Conservation (phyloP, 2,329 filamentous ascomycete species). For the Didymella arachidicola region DNA sequence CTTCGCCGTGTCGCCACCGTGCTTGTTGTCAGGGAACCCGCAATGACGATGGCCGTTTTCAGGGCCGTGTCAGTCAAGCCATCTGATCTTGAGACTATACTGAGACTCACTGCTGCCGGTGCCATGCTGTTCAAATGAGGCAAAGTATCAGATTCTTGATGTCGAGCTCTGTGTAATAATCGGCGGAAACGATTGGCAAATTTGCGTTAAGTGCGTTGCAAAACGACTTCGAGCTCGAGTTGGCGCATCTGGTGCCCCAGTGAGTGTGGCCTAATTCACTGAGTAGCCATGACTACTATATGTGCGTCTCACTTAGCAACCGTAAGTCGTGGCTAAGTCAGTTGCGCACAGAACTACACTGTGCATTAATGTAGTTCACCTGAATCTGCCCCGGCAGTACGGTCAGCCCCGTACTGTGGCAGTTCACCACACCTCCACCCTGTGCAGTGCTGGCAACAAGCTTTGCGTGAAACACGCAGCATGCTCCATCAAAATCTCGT, state of each 20-base stretch:
- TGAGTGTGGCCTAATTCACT: background rate
- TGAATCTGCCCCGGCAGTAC: background rate
- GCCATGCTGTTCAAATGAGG: background rate
- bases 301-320: background rate
- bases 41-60: too few relatives aligned
- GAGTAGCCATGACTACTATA: background rate
- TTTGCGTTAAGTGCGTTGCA: background rate
- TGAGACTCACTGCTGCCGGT: background rate
- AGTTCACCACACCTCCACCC: slow-evolving; percentile 2
- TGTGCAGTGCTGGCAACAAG: background rate
- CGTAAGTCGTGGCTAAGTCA: background rate
- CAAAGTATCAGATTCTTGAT: background rate
- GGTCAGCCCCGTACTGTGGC: background rate
- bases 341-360: too few relatives aligned
- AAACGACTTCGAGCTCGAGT: background rate
- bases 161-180: background rate
- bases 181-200: background rate
- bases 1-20: too few relatives aligned
- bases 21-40: too few relatives aligned
- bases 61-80: too few relatives aligned
- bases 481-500: background rate
- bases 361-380: background rate
- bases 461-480: background rate
- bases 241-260: background rate
- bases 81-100: background rate